Base-by-base conservation (phyloP, 2,329 filamentous ascomycete species). In the Epichloe gansuensis region DNA sequence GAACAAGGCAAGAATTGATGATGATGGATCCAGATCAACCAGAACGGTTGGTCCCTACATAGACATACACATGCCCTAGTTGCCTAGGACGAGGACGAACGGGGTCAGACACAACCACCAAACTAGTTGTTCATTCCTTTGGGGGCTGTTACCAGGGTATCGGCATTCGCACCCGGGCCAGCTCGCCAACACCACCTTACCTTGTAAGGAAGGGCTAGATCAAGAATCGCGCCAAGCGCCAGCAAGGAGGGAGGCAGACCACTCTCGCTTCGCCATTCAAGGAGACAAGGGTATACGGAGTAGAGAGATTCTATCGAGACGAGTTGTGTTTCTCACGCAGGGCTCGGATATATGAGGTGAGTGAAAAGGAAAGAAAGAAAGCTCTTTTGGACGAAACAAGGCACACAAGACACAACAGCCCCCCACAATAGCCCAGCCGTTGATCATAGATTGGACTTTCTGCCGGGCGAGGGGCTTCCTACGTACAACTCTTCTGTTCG, bases 181-280 rank as follows among this genome's bases (percentile, higher is more conserved):
- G 38, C 39, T 31, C 39, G 41, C 52, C 46, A 42, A 50, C 54
- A 51, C 48, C 45, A 52, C 48, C 45, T 51, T 47, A 31, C 28
- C 28, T 39, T 31, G 46, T 48, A 7, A 35, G 45, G 37, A 39
- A 47, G 42, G 51, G 54, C 52, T 25, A 37, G 46, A 56, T 55
- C 51, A 52, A 47, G 53, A 47, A 52, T 54, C 53, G 56, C 48
- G 48, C 50, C 56, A 56, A 48, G 55, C 50, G 52, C 51, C 47
- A 53, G 52, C 51, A 52, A 54, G 43, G 48, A 34, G 17, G n/a
- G 43, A 48, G 53, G 38, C 46, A 35, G 48, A 45, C 37, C 52
- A 45, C 47, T 52, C 53, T 52, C 38, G 48, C 37, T 25, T 42
- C 25, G n/a, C 23, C 12, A 25, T 21, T 1, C 47, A 28, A 42